These are phyloP conservation scores for Aspergillus leporis DNA, from an alignment of 495 filamentous ascomycete genomes.

Conservation along the genomic window DNA sequence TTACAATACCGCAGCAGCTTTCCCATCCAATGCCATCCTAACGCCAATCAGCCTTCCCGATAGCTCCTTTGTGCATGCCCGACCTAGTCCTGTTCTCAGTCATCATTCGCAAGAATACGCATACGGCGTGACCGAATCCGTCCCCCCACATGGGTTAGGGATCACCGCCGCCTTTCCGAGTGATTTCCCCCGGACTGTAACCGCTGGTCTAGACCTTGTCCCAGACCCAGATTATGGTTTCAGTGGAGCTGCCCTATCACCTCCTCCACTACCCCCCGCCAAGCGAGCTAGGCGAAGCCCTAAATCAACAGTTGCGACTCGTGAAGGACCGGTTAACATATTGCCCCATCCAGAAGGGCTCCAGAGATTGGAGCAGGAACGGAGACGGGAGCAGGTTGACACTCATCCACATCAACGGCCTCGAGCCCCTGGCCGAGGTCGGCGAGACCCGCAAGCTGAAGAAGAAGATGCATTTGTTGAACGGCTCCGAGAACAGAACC, in stretches of 20 bases:
- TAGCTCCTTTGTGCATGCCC: conserved; percentile 29
- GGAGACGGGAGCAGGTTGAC: conserved; percentile 28
- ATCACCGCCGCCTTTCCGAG: conserved; percentile 40
- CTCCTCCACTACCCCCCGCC: conserved; percentile 25
- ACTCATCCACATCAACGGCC: conserved; percentile 31
- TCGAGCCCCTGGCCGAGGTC: conserved; percentile 43
- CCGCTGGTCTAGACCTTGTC: conserved; percentile 26
- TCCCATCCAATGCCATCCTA: conserved; percentile 27
- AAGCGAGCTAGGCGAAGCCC: conserved; percentile 33
- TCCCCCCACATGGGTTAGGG: conserved; percentile 38
- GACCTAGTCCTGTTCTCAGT: conserved; percentile 40
- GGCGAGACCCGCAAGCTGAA: conserved; percentile 53
- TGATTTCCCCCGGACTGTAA: conserved; percentile 31
- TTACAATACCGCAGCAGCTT: conserved; percentile 37
- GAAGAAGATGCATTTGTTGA: conserved; percentile 68
- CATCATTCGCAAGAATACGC: conserved; percentile 43
- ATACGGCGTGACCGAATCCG: conserved; percentile 32
- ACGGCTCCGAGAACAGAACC: conserved; percentile 64
- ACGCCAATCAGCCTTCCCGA: conserved; percentile 47
- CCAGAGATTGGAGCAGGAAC: conserved; percentile 38
- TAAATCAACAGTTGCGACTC: conserved; percentile 24
- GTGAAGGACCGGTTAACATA: conserved; percentile 37
- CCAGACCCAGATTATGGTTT: conserved; percentile 25
- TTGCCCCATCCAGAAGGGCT: conserved; percentile 43
- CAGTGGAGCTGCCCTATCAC: conserved; percentile 25